Base-by-base conservation (phyloP, 129 eudicot genomes). In the Centaurea solstitialis region DNA sequence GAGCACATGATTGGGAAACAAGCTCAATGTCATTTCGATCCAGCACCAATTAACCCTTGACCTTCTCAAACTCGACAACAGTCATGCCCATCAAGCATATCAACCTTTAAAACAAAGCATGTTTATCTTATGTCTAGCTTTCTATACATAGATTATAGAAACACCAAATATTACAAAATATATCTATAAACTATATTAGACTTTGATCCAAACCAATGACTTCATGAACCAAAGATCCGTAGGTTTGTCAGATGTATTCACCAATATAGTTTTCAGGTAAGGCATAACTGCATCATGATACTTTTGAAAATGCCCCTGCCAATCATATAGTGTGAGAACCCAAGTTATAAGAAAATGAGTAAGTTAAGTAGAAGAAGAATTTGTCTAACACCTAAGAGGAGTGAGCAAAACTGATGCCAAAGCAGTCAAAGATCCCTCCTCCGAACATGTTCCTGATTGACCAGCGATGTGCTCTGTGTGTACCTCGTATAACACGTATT, bases 231-330 rank as follows among this genome's bases (percentile, higher is more conserved):
- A 37, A 7, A 37, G 1, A 43, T 43, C 53, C 53, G 11, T 95
- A 70, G 94, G 77, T 87, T 95, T 95, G 85, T 95, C 99, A 37
- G 86, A 92, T 77, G 99, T 97, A 88, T 92, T 95, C 72, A 92
- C 73, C 80, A 95, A 77, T 75, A 95, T 89, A 74, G 93, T 87
- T 82, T 95, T 95, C 87, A 95, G 81, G 84, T 92, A 95, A 57
- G 99, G 99, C 97, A 95, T 95, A 40, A 95, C 99, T 37, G 97
- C 93, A 78, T 89, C 99, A 85, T 95, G 92, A 84, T 95, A 95
- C 74, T 95, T 95, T 77, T 95, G 91, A 86, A 95, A 95, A 86
- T 92, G 93, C 85, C 89, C 99, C 99, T 95, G 96, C 11, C 53
- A 81, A 84, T 20, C 21, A 82, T 45, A 69, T 10, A 61, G 5